Conservation (phyloP, 1,284 basidiomycete genomes). For the Irpex rosettiformis region DNA sequence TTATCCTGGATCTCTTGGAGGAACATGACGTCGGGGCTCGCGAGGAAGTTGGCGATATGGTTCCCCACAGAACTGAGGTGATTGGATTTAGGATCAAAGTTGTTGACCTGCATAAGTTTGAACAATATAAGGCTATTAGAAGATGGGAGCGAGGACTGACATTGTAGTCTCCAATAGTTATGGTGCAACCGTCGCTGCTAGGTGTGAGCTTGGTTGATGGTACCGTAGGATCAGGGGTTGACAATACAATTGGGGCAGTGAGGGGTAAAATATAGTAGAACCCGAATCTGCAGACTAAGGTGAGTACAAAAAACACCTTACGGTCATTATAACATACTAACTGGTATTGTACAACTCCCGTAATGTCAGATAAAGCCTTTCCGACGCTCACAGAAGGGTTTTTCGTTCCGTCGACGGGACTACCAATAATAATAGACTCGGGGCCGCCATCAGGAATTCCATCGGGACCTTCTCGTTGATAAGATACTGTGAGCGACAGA, state of each 20-base stretch:
- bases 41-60: slow-evolving; percentile 50
- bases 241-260: slow-evolving; percentile 46
- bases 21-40: slow-evolving; percentile 55
- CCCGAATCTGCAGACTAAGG: slow-evolving; percentile 28
- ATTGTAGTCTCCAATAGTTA: slow-evolving; percentile 61
- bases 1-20: slow-evolving; percentile 67
- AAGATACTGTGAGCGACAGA: not conserved
- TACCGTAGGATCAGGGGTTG: slow-evolving; percentile 34
- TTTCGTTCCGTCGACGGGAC: slow-evolving; percentile 50
- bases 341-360: slow-evolving; percentile 52
- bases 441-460: slow-evolving; percentile 55
- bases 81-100: slow-evolving; percentile 45
- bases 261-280: slow-evolving; percentile 55
- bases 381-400: slow-evolving; percentile 51
- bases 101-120: slow-evolving; percentile 41
- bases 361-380: slow-evolving; percentile 45
- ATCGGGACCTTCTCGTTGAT: slow-evolving; percentile 35
- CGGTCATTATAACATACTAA: slow-evolving; percentile 3
- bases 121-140: not conserved
- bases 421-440: slow-evolving; percentile 50
- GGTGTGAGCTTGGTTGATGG: slow-evolving; percentile 40
- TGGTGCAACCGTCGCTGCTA: slow-evolving; percentile 28
- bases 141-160: slow-evolving; percentile 24
- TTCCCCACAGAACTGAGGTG: slow-evolving; percentile 44
- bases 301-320: not conserved